Base-by-base conservation (phyloP, 208 protist species). In the Leptomonas seymouri region DNA sequence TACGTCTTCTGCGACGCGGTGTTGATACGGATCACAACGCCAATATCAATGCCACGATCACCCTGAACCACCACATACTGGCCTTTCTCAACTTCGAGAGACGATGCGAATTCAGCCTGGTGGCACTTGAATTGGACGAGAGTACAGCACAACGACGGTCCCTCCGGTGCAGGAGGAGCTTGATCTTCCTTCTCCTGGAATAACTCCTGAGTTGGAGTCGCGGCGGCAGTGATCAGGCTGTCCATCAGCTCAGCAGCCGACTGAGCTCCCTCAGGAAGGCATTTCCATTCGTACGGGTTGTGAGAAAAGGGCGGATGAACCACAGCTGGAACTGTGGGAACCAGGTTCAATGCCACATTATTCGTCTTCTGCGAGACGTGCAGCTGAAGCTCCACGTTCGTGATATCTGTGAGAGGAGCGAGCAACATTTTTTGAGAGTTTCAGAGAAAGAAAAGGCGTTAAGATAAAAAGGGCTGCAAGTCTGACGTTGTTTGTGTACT, bases 101-200 rank as follows among this genome's bases (percentile, higher is more conserved):
- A 66, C 15, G 89, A 94, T 0, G 78, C 77, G 72, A 88, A 97
- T 61, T 93, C 84, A 16, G 73, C 80, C 61, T 93, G 89, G 54
- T 91, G 87, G 71, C 92, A 94, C 61, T 97, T 97, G 69, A 97
- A 97, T 76, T 97, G 89, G 0, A 97, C 78, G 16, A 95, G 66
- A 0, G 78, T 80, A 36, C 68, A 85, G 69, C 86, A 90, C 28
- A 86, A 59, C 16, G 71, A 67, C 18, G 77, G 67, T 0, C 55
- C 74, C 0, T 46, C 51, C 0, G 79, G 70, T 6, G 79, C 67
- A 11, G 78, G 46, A 27, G 74, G 71, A 28, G 77, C 71, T 18
- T 74, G 46, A 18, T 86, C 74, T 11, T 88, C 84, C 31, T 67
- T 81, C 21, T 82, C 84, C 7, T 71, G 34, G 53, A 85, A 80